Percentiles rank a stretch among this genome's conserved stretches.
These are phyloP conservation scores for Irpex sp. DNA, from an alignment of 1,284 basidiomycete genomes.

Conservation along the genomic window DNA sequence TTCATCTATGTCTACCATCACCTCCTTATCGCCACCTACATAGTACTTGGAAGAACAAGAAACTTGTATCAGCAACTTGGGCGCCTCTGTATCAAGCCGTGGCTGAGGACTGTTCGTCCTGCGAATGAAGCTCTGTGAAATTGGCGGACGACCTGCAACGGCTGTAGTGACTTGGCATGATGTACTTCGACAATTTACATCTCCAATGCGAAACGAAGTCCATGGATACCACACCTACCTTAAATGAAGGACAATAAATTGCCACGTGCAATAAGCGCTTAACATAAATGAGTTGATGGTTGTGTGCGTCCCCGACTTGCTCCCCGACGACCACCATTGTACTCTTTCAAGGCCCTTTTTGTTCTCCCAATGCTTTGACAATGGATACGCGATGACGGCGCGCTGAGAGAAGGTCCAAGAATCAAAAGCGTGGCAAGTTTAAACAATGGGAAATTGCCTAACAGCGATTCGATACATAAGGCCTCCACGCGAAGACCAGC, in stretches of 20 bases:
- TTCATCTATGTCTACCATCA: too few species aligned
- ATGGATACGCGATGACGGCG: background rate
- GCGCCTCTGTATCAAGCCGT: too few species aligned
- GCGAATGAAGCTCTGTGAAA: too few species aligned
- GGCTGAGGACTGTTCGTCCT: too few species aligned
- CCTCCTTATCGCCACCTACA: too few species aligned
- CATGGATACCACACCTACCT: background rate
- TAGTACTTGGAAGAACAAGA: too few species aligned
- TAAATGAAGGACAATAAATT: background rate
- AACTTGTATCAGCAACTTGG: too few species aligned
- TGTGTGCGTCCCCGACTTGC: background rate
- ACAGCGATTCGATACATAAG: background rate
- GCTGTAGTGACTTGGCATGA: too few species aligned
- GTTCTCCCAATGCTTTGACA: background rate
- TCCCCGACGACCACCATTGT: background rate
- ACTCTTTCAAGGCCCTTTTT: background rate
- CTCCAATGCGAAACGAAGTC: too few species aligned
- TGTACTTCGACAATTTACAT: too few species aligned
- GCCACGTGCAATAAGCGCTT: background rate
- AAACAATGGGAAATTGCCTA: background rate
- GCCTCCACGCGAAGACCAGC: background rate
- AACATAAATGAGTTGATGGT: background rate
- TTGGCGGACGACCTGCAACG: too few species aligned
- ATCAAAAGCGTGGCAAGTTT: background rate
- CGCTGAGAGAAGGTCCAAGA: background rate